phyloP scores from a whole-genome alignment of 176 grass and related monocot genomes.

The Echinochloa phyllopogon region DNA sequence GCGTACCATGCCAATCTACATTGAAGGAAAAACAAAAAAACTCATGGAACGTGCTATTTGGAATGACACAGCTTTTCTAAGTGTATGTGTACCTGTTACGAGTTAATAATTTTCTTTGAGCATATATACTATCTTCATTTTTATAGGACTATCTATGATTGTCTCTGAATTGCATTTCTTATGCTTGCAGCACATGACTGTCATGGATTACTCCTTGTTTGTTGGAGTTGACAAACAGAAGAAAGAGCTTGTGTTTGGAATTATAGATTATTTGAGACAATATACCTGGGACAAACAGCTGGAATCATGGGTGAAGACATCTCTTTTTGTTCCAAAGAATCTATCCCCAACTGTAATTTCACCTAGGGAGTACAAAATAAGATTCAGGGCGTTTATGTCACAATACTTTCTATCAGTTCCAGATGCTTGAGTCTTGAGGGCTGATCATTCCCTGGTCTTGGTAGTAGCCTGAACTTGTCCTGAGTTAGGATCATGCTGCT shows the following conservation, averaged over 20 bases:
- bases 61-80: constrained; percentile 88
- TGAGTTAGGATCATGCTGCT: not conserved
- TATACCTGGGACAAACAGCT: constrained; percentile 97
- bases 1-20: constrained; percentile 76
- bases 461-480: not conserved
- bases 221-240: constrained; percentile 86
- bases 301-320: constrained; percentile 90
- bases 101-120: constrained; percentile 20
- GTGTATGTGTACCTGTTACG: constrained; percentile 63
- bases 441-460: constrained; percentile 31
- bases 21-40: constrained; percentile 75
- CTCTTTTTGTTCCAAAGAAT: constrained; percentile 83
- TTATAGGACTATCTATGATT: constrained; percentile 1
- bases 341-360: constrained; percentile 82
- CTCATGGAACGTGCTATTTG: constrained; percentile 86
- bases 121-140: constrained; percentile 32
- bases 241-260: constrained; percentile 82
- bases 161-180: constrained; percentile 28
- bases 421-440: constrained; percentile 55
- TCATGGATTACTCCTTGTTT: constrained; percentile 94
- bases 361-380: constrained; percentile 79
- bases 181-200: constrained; percentile 73
- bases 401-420: constrained; percentile 67
- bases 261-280: constrained; percentile 91
- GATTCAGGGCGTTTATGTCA: constrained; percentile 81